Percentiles rank a stretch among this genome's conserved stretches.
Evolutionary conservation across 2,329 filamentous ascomycete genomes (phyloP).

Genomic region (Aspergillus thermomutatus): DNA sequence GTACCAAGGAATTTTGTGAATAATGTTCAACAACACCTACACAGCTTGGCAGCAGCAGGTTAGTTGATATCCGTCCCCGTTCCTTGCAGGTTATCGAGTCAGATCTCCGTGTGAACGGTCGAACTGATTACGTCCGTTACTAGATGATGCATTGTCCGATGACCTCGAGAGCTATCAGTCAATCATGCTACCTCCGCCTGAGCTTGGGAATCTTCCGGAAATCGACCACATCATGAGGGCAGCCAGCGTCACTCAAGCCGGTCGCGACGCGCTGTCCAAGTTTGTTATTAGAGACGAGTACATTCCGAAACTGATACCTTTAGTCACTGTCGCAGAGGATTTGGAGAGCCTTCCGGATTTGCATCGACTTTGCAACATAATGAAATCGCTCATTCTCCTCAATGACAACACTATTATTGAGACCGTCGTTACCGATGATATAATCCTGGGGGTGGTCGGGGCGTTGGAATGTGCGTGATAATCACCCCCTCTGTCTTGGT

Average conservation of each 20-base stretch:
- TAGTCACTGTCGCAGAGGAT: constrained; percentile 87
- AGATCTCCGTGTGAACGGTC: constrained; percentile 22
- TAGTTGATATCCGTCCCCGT: constrained; percentile 3
- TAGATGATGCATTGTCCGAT: constrained; percentile 85
- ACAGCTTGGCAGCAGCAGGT: constrained; percentile 62
- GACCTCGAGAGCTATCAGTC: constrained; percentile 72
- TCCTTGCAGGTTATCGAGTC: not conserved
- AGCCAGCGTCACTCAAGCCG: constrained; percentile 68
- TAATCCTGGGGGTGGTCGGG: constrained; percentile 87
- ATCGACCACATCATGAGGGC: constrained; percentile 81
- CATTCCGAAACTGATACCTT: constrained; percentile 77
- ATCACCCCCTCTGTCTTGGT: not conserved
- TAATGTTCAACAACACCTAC: constrained; percentile 73
- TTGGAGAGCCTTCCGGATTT: constrained; percentile 82
- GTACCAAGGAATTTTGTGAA: constrained; percentile 79
- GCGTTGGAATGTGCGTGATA: constrained; percentile 72
- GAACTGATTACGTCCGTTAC: constrained; percentile 7
- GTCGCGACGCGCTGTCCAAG: constrained; percentile 82
- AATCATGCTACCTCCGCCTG: constrained; percentile 72
- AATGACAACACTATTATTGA: constrained; percentile 97
- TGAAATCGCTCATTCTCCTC: constrained; percentile 91
- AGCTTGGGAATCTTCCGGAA: constrained; percentile 77
- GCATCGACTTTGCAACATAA: constrained; percentile 92
- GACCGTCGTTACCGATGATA: constrained; percentile 83
- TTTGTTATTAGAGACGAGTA: constrained; percentile 83